Percentiles rank a stretch among this genome's conserved stretches.
phyloP scores from a whole-genome alignment of 352 stramenopile species.

The Phytophthora podocarpi region DNA sequence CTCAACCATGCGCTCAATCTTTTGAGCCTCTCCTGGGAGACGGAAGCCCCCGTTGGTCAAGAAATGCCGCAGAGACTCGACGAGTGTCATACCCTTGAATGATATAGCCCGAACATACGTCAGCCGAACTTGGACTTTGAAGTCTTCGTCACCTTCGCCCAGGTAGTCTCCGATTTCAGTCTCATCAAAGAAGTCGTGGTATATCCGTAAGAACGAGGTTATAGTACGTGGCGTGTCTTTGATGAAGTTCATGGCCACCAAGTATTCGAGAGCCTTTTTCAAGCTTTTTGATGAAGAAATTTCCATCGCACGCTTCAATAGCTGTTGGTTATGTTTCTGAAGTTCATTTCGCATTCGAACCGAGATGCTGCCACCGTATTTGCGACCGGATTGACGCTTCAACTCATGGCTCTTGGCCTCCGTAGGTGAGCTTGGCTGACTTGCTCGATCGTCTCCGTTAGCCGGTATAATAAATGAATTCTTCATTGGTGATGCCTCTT shows the following conservation, averaged over 20 bases:
- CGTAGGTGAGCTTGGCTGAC: conserved; percentile 21
- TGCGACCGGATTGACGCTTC: conserved; percentile 24
- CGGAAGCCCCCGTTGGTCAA: conserved; percentile 97
- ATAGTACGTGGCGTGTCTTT: conserved; percentile 90
- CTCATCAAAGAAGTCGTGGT: conserved; percentile 93
- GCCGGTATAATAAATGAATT: background rate
- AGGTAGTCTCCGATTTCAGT: conserved; percentile 95
- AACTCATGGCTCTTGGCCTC: conserved; percentile 11
- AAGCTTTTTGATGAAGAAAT: conserved; percentile 82
- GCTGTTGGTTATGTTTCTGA: conserved; percentile 82
- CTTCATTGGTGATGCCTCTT: conserved; percentile 36
- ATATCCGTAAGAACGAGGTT: conserved; percentile 94
- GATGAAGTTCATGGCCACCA: conserved; percentile 88
- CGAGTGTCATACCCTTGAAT: conserved; percentile 97
- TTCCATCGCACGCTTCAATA: conserved; percentile 82
- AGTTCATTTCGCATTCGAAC: conserved; percentile 85
- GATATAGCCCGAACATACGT: conserved; percentile 96
- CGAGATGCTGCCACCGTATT: conserved; percentile 60
- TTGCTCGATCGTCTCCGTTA: conserved; percentile 7
- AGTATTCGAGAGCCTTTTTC: conserved; percentile 87
- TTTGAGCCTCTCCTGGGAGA: conserved; percentile 97
- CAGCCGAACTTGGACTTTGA: conserved; percentile 93
- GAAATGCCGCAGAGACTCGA: conserved; percentile 96
- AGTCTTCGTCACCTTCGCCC: conserved; percentile 90
- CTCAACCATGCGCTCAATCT: conserved; percentile 98